These are phyloP conservation scores for Acephala macrosclerotiorum DNA, from an alignment of 2,329 filamentous ascomycete species.

Conservation along the genomic window DNA sequence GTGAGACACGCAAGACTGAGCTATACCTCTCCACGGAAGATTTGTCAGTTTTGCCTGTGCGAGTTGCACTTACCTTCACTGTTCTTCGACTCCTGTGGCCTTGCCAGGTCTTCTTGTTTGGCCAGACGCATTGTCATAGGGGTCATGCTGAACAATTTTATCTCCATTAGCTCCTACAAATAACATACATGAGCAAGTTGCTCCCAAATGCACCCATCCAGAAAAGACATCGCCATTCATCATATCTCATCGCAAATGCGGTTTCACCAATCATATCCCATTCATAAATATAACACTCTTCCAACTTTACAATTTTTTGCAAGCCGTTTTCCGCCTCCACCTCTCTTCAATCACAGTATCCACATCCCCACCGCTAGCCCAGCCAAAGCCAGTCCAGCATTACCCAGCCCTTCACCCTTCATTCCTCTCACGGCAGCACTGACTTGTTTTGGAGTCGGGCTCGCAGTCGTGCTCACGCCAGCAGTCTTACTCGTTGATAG, in stretches of 20 bases:
- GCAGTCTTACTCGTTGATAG: not conserved
- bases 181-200: conserved; percentile 2
- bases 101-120: too few species aligned
- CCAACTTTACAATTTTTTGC: not conserved
- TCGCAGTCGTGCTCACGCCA: not conserved
- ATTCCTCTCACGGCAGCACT: not conserved
- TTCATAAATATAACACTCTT: not conserved
- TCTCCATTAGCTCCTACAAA: not conserved
- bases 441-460: not conserved
- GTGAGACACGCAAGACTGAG: too few species aligned
- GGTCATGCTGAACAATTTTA: not conserved
- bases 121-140: too few species aligned
- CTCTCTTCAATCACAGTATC: not conserved
- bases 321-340: not conserved
- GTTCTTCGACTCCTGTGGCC: too few species aligned
- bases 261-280: not conserved
- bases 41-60: too few species aligned
- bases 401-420: not conserved
- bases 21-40: too few species aligned
- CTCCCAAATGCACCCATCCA: not conserved
- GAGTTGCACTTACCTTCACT: too few species aligned
- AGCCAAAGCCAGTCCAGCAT: not conserved
- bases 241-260: not conserved
- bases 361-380: conserved; percentile 2
- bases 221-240: not conserved